Conservation (phyloP, 345 rosid species). For the Eucalyptus guilfoylei region DNA sequence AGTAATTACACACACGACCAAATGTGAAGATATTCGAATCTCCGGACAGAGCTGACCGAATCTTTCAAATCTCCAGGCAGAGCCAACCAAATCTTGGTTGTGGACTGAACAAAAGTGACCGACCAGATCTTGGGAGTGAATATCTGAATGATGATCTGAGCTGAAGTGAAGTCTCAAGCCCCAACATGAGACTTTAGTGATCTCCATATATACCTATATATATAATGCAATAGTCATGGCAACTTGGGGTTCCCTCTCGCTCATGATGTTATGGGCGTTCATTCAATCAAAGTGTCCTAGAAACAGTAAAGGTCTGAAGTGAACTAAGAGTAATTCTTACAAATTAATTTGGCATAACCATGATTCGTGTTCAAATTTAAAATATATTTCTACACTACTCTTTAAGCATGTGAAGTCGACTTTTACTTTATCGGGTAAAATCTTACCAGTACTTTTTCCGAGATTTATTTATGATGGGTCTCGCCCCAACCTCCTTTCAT, state of each 20-base stretch:
- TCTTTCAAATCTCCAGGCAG: not conserved
- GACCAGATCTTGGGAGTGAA: not conserved
- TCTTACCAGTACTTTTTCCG: fast-evolving
- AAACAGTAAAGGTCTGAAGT: not conserved
- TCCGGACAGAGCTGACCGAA: not conserved
- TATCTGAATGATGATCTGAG: not conserved
- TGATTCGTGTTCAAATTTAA: not conserved
- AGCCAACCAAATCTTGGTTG: not conserved
- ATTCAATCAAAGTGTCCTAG: not conserved
- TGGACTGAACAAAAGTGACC: not conserved
- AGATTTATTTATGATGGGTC: not conserved
- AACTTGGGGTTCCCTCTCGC: not conserved
- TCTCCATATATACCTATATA: not conserved
- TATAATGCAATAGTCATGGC: not conserved
- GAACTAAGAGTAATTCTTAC: not conserved
- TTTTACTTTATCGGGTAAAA: not conserved
- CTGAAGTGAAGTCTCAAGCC: not conserved
- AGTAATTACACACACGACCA: not conserved
- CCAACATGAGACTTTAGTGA: not conserved
- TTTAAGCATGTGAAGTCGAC: not conserved
- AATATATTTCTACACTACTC: not conserved
- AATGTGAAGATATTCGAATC: not conserved
- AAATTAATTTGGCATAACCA: not conserved
- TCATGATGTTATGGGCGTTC: not conserved
- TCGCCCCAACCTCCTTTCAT: fast-evolving